Base-by-base conservation (phyloP, 2,329 filamentous ascomycete genomes). In the Hymenoscyphus salicellus region DNA sequence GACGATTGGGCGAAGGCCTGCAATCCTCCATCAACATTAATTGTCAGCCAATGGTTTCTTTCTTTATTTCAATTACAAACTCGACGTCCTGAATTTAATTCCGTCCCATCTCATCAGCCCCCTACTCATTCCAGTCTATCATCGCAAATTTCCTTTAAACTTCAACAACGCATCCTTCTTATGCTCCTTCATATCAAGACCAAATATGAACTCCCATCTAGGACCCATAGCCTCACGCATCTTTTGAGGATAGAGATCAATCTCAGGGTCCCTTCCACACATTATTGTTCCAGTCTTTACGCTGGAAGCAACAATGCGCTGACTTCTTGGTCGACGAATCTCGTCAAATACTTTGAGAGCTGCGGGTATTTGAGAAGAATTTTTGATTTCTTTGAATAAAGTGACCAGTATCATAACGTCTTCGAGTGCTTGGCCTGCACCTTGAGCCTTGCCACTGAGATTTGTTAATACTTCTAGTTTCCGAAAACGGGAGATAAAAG, bases 401-500 rank as follows among this genome's bases (percentile, higher is more conserved):
- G 77, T 76, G 0, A 78, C 75, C 0, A 79, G 70, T 8, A 79
- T 75, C 10, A 75, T 73, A 0, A 73, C 76, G 64, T 85, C 83
- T 66, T 85, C 82, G 64, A 87, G 81, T 1, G 81, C 83, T 68
- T 86, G 79, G 0, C 83, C 83, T 0, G 83, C 81, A 2, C 85
- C 85, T n/a, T 0, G 84, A 79, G 0, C 84, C 85, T 5, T 85
- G 82, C 38, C 84, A 81, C 0, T 36, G 3, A 3, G 33, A 14
- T 14, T 0, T 36, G 10, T 36, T 11, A 11, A 11, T 36, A 33
- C 32, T 36, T 36, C 33, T 8, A 2, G 2, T 36, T 14, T 36
- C 14, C 33, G 14, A 36, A 36, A 2, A 36, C 14, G 33, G 10
- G 14, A 36, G 14, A 36, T 0, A 36, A 33, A 33, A 33, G 5